Evolutionary conservation across 352 stramenopile species (phyloP).

Genomic region (Phytophthora hybrid): DNA sequence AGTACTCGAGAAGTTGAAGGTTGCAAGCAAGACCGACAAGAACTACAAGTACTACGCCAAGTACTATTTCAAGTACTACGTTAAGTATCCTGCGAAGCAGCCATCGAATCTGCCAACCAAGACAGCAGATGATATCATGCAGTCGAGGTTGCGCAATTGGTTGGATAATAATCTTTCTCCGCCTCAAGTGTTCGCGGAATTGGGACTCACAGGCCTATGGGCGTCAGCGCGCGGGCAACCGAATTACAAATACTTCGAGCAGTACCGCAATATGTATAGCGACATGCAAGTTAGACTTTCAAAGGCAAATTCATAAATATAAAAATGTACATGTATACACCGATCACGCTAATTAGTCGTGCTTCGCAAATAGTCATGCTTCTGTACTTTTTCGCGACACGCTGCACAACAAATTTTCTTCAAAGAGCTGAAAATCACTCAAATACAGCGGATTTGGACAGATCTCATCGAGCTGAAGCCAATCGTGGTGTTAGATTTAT

Average conservation of each 20-base stretch:
- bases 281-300: conserved; percentile 17
- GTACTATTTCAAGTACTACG: conserved; percentile 34
- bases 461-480: no score
- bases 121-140: conserved; percentile 20
- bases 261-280: conserved; percentile 21
- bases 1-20: conserved; percentile 21
- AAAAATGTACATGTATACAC: background rate
- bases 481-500: no score
- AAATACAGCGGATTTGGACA: no score
- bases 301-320: background rate
- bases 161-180: conserved; percentile 14
- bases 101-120: conserved; percentile 14
- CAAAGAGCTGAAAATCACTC: no score
- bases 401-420: no score
- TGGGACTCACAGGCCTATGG: conserved; percentile 15
- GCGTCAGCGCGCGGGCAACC: conserved; percentile 9
- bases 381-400: no score
- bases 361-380: no score
- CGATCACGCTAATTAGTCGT: no score
- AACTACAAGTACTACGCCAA: conserved; percentile 37
- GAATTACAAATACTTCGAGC: conserved; percentile 24
- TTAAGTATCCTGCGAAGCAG: conserved; percentile 17
- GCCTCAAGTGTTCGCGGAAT: conserved; percentile 25
- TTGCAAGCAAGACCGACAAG: conserved; percentile 10
- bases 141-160: conserved; percentile 11